Conservation (phyloP, 1,139 yeast genomes). For the Debaryomyces singareniensis region DNA sequence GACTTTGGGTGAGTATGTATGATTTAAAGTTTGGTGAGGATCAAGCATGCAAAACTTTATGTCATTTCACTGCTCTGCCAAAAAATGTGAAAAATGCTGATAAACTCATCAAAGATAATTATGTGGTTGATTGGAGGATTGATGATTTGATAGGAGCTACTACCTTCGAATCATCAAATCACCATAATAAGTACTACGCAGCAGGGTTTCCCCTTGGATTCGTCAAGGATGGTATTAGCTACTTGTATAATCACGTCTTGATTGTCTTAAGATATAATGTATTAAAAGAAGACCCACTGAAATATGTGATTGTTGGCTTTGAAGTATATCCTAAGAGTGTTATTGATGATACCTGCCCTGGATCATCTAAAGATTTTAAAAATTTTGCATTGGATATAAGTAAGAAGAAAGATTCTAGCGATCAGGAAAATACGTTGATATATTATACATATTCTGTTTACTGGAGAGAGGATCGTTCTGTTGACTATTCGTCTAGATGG, state of each 20-base stretch:
- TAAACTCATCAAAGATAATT: constrained; percentile 58
- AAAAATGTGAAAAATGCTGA: constrained; percentile 51
- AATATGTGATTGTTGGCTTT: constrained; percentile 73
- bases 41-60: constrained; percentile 56
- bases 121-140: constrained; percentile 76
- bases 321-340: constrained; percentile 88
- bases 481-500: constrained; percentile 72
- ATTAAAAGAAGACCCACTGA: constrained; percentile 30
- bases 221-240: constrained; percentile 49
- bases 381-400: constrained; percentile 41
- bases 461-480: constrained; percentile 76
- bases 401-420: constrained; percentile 7
- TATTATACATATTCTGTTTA: constrained; percentile 84
- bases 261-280: constrained; percentile 70
- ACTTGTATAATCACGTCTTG: constrained; percentile 75
- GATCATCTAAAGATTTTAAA: constrained; percentile 52
- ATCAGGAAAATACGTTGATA: constrained; percentile 25
- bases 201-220: constrained; percentile 86
- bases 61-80: constrained; percentile 50
- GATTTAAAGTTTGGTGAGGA: constrained; percentile 56
- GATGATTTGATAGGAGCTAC: constrained; percentile 91
- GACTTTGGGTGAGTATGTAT: constrained; percentile 72
- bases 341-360: constrained; percentile 61
- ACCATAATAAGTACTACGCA: constrained; percentile 63
- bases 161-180: constrained; percentile 61